Base-by-base conservation (phyloP, 2,329 filamentous ascomycete species). In the Fusarium sp. region DNA sequence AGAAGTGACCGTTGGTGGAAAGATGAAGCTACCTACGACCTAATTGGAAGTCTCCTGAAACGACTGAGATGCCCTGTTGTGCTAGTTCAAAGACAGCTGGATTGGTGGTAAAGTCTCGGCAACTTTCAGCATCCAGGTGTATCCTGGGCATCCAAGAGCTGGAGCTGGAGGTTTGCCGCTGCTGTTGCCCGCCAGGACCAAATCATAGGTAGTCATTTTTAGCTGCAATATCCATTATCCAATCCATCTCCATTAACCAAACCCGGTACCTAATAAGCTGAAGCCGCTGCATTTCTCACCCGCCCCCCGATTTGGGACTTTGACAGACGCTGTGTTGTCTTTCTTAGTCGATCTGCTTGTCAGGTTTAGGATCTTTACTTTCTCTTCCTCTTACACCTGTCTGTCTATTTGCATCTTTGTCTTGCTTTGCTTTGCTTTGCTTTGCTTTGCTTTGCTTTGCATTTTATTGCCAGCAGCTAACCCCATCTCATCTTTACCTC, bases 21-120 rank as follows among this genome's bases (percentile, higher is more conserved):
- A 70, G 67, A 60, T 44, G 48, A 57, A 68, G 66, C 57, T 68
- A 63, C 62, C 29, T 66, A 41, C 15, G 42, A 33, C 21, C 61
- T 53, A 60, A 60, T 58, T 62, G 67, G 46, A 67, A 64, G 53
- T 68, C 67, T 67, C 67, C 67, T 70, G 67, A 52, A 70, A 54
- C 42, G 58, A 64, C 38, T 63, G 42, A 70, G 46, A 59, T 56
- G 66, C 57, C 48, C 62, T 70, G 66, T 9, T 69, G 66, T 67
- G 39, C 62, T 67, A 66, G 59, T 48, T 55, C 48, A 55, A 48
- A 61, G 47, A 43, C 39, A 69, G 44, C 48, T 55, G 59, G 47
- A 29, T 39, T 70, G 57, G 39, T 66, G 37, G 47, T 57, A 42
- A 57, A 56, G 62, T 67, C 66, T 61, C 71, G 69, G 67, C 69